These are phyloP conservation scores for Meyerozyma smithsonii DNA, from an alignment of 1,139 yeast species.

Conservation along the genomic window DNA sequence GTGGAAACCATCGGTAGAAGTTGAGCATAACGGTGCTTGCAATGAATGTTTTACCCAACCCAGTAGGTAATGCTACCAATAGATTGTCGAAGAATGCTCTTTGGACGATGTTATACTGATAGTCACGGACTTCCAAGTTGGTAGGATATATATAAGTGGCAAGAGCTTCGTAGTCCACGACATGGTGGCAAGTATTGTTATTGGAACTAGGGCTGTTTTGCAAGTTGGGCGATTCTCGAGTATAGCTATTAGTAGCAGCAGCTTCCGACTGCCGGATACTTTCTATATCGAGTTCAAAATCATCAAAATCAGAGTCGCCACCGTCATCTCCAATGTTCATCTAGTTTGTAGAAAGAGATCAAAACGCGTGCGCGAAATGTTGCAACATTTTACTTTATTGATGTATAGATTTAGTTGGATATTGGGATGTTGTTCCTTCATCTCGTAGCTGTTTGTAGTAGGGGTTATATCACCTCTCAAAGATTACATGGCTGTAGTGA, in stretches of 20 bases:
- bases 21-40: constrained; percentile 94
- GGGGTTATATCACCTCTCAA: no score
- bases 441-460: no score
- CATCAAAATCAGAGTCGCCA: background rate
- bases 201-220: background rate
- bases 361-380: background rate
- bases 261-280: background rate
- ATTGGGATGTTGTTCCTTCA: no score
- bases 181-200: constrained; percentile 38
- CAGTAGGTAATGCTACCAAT: constrained; percentile 92
- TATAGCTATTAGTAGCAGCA: background rate
- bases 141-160: constrained; percentile 74
- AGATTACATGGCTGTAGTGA: no score
- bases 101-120: constrained; percentile 76
- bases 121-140: constrained; percentile 77
- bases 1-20: constrained; percentile 77
- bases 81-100: constrained; percentile 70
- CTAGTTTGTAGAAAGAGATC: background rate
- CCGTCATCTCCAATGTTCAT: background rate
- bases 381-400: background rate
- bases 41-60: constrained; percentile 94
- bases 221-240: no score
- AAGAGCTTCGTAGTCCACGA: constrained; percentile 36
- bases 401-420: no score
- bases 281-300: background rate